Conservation (phyloP, 2,329 filamentous ascomycete genomes). For the Aspergillus nomiae region DNA sequence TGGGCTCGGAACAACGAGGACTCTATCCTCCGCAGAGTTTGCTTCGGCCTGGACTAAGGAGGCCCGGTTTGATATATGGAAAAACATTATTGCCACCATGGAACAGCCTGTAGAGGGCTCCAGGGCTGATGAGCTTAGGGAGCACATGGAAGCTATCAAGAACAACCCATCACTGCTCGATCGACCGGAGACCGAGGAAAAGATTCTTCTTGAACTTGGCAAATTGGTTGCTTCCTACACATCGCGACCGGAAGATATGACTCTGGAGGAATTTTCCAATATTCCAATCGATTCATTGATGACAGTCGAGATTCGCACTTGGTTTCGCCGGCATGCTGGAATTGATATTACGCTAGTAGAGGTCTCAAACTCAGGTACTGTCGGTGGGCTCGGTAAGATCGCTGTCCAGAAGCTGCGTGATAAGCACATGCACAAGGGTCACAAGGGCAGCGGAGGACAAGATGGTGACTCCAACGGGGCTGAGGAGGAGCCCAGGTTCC, state of each 20-base stretch:
- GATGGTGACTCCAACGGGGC: neutral
- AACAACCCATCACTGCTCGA: slow-evolving; percentile 11
- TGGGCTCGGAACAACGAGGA: slow-evolving; percentile 3
- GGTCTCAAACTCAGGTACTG: slow-evolving; percentile 42
- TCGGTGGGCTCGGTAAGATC: slow-evolving; percentile 16
- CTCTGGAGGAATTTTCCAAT: slow-evolving; percentile 22
- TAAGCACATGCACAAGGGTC: slow-evolving; percentile 9
- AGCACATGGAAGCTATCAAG: slow-evolving; percentile 8
- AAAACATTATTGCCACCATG: neutral
- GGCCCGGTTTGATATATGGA: slow-evolving; percentile 13
- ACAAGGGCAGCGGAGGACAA: neutral
- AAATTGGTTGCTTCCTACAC: slow-evolving; percentile 15
- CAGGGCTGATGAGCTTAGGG: slow-evolving; percentile 7
- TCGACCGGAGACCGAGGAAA: slow-evolving; percentile 8
- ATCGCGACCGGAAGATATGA: slow-evolving; percentile 15
- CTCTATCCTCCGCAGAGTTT: neutral
- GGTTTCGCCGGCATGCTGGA: slow-evolving; percentile 25
- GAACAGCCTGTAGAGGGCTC: neutral
- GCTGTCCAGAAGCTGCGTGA: slow-evolving; percentile 17
- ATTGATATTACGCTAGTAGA: slow-evolving; percentile 55
- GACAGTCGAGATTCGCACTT: slow-evolving; percentile 32
- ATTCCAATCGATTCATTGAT: slow-evolving; percentile 31
- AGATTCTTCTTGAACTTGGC: slow-evolving; percentile 13
- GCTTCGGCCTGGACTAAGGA: slow-evolving; percentile 2
- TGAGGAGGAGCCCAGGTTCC: neutral